A percentile compares a stretch with the other conserved stretches of the same genome.
These are phyloP conservation scores for Casuarina glauca DNA, from an alignment of 306 rosid genomes.

Conservation along the genomic window DNA sequence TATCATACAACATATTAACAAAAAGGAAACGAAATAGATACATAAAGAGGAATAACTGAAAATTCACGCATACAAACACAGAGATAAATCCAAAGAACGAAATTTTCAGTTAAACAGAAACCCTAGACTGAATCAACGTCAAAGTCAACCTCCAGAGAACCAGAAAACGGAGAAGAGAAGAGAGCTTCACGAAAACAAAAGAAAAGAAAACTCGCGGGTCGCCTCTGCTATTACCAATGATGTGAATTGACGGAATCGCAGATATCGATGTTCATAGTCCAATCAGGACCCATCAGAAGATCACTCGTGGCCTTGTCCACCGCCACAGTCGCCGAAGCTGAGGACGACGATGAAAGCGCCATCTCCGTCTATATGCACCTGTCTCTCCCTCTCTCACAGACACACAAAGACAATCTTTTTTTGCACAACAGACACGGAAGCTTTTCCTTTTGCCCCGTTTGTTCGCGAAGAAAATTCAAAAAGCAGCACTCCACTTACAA, in stretches of 20 bases:
- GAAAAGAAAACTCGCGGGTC: conserved; percentile 26
- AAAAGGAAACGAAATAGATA: not conserved
- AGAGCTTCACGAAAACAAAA: conserved; percentile 27
- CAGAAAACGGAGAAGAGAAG: conserved; percentile 7
- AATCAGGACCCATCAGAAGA: conserved; percentile 96
- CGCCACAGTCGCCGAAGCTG: conserved; percentile 89
- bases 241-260: conserved; percentile 94
- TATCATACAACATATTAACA: not conserved
- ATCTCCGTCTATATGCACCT: conserved; percentile 24
- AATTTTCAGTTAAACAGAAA: conserved; percentile 22
- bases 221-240: conserved; percentile 60
- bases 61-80: not conserved
- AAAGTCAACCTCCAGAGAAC: conserved; percentile 33
- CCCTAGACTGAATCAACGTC: conserved; percentile 13
- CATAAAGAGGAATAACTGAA: not conserved
- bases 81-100: not conserved
- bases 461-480: conserved; percentile 21
- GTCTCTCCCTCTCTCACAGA: conserved; percentile 8
- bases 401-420: not conserved
- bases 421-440: conserved; percentile 18
- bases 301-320: conserved; percentile 99
- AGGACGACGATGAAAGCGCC: conserved; percentile 49
- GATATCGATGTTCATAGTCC: conserved; percentile 99
- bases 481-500: not conserved
- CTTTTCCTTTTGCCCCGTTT: not conserved